Conservation (phyloP, 2,329 filamentous ascomycete genomes). For the Celoporthe dispersa region DNA sequence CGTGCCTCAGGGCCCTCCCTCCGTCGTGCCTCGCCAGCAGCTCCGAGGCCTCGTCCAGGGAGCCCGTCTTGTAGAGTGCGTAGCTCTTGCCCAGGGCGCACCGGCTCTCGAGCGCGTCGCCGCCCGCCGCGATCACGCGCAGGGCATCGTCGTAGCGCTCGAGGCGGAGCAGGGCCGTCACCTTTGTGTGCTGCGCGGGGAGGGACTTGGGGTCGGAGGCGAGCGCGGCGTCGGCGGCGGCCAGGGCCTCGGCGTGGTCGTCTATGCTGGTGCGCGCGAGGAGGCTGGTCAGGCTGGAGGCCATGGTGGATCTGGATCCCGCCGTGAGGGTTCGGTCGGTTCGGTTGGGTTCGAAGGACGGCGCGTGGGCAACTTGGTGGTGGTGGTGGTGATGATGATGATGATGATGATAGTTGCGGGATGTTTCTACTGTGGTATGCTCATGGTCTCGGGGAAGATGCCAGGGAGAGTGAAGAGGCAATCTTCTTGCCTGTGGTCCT, state of each 20-base stretch:
- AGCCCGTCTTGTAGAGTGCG: conserved; percentile 80
- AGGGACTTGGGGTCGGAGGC: conserved; percentile 58
- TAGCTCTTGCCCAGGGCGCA: conserved; percentile 76
- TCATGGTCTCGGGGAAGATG: conserved; percentile 7
- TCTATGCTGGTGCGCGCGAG: conserved; percentile 61
- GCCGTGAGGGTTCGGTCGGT: background rate
- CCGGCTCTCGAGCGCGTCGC: conserved; percentile 61
- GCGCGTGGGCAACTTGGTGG: background rate
- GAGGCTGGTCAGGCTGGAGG: conserved; percentile 54
- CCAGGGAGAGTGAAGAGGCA: too few relatives aligned
- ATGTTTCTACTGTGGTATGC: conserved; percentile 9
- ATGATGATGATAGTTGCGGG: conserved; percentile 1
- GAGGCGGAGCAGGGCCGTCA: conserved; percentile 78
- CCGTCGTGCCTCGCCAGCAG: conserved; percentile 39
- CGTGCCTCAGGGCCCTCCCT: conserved; percentile 49
- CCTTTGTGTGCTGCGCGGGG: conserved; percentile 69
- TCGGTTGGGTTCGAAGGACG: background rate
- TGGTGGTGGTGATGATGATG: too few relatives aligned
- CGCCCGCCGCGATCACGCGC: conserved; percentile 67
- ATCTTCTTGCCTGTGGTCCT: background rate
- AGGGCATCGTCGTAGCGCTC: conserved; percentile 82
- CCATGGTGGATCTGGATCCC: conserved; percentile 25
- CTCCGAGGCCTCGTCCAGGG: conserved; percentile 65
- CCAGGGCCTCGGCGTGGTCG: conserved; percentile 76
- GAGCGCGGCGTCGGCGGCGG: conserved; percentile 64